Conservation (phyloP, 2,329 filamentous ascomycete species). For the Sclerotinia spermophila region DNA sequence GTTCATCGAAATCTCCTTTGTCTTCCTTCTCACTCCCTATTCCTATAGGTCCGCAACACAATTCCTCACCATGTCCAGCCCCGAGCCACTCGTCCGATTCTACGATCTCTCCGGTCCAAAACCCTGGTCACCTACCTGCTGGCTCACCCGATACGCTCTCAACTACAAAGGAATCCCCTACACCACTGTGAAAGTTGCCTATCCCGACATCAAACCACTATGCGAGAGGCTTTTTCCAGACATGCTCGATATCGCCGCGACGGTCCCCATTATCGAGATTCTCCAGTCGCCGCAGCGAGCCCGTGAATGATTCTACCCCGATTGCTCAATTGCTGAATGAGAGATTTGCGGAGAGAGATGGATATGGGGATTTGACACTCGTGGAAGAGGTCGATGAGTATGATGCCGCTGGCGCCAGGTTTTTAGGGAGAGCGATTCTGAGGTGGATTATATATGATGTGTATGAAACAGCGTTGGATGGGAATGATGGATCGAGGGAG, state of each 20-base stretch:
- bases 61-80: slow-evolving; percentile 15
- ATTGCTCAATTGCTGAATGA: slow-evolving; percentile 27
- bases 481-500: slow-evolving; percentile 23
- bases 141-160: slow-evolving; percentile 23
- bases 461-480: slow-evolving; percentile 24
- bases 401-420: slow-evolving; percentile 6
- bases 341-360: slow-evolving; percentile 23
- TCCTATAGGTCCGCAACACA: background rate
- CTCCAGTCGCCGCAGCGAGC: slow-evolving; percentile 19
- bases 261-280: slow-evolving; percentile 28
- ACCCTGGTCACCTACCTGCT: slow-evolving; percentile 26
- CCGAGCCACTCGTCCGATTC: slow-evolving; percentile 25
- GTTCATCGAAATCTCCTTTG: background rate
- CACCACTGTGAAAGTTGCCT: slow-evolving; percentile 20
- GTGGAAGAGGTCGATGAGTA: slow-evolving; percentile 20
- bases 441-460: slow-evolving; percentile 25
- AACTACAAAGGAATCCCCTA: slow-evolving; percentile 28
- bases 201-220: slow-evolving; percentile 24
- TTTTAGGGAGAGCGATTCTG: background rate
- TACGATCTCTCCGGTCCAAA: slow-evolving; percentile 29
- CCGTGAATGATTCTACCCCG: slow-evolving; percentile 25
- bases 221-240: slow-evolving; percentile 23
- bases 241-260: slow-evolving; percentile 21
- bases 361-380: slow-evolving; percentile 23
- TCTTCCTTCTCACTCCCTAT: background rate